These are phyloP conservation scores for Kitagawia praeruptora DNA, from an alignment of 129 eudicot species.

Conservation along the genomic window DNA sequence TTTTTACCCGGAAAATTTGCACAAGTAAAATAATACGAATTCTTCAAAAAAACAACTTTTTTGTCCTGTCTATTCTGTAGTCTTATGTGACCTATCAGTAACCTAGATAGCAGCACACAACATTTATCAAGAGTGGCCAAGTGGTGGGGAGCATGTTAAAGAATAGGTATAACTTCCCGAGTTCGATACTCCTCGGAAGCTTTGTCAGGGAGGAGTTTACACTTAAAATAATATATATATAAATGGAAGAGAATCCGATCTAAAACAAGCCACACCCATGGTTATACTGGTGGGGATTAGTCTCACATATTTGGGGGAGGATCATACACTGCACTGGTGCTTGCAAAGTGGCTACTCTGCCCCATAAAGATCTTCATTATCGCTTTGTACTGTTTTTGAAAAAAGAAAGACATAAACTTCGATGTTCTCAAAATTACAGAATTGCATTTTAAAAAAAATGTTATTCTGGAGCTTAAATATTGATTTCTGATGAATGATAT, in stretches of 20 bases:
- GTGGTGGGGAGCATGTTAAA: background rate
- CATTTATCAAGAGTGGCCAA: background rate
- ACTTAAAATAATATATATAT: too few relatives aligned
- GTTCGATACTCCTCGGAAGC: background rate
- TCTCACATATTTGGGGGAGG: background rate
- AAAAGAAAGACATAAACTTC: background rate
- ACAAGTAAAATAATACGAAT: background rate
- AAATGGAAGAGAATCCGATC: too few relatives aligned
- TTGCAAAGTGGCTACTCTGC: background rate
- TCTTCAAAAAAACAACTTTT: background rate
- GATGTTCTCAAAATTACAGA: background rate
- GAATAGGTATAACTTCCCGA: too few relatives aligned
- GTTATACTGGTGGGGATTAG: background rate
- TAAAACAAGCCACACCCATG: too few relatives aligned
- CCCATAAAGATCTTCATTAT: background rate
- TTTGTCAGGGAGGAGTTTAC: background rate
- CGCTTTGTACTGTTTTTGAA: background rate
- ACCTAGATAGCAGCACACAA: background rate
- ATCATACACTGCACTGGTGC: background rate
- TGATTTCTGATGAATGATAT: background rate
- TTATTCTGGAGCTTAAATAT: background rate
- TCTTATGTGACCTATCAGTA: background rate
- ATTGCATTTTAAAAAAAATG: background rate
- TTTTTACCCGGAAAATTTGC: background rate
- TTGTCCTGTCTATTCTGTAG: background rate